Conservation (phyloP, 2,329 filamentous ascomycete species). For the Aspergillus phoenicis region DNA sequence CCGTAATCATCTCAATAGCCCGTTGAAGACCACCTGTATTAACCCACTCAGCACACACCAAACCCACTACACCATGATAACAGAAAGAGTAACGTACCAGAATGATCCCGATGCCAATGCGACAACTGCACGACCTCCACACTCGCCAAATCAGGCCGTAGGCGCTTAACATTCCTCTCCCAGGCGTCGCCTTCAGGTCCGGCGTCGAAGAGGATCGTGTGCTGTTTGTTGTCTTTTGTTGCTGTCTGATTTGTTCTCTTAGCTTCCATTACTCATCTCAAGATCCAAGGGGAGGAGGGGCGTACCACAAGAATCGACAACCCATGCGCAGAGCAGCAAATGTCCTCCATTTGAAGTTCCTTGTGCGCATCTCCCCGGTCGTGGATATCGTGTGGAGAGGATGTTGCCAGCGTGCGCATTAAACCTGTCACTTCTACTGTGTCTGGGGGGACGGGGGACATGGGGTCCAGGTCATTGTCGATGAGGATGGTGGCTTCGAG, state of each 20-base stretch:
- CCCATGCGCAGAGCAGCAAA: slow-evolving; percentile 59
- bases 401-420: slow-evolving; percentile 47
- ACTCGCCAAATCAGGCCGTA: slow-evolving; percentile 45
- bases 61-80: background rate
- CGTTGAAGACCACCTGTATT: slow-evolving; percentile 51
- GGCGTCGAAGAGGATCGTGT: slow-evolving; percentile 56
- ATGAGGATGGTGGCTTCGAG: slow-evolving; percentile 56
- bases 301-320: slow-evolving; percentile 55
- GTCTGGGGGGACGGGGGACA: slow-evolving; percentile 51
- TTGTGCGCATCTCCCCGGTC: slow-evolving; percentile 46
- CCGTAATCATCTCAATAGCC: slow-evolving; percentile 53
- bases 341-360: slow-evolving; percentile 53
- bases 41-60: background rate
- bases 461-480: slow-evolving; percentile 58
- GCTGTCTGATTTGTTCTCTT: slow-evolving; percentile 43
- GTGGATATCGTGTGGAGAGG: slow-evolving; percentile 35
- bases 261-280: background rate
- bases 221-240: slow-evolving; percentile 47
- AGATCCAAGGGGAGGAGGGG: background rate
- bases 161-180: slow-evolving; percentile 52
- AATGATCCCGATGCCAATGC: slow-evolving; percentile 61
- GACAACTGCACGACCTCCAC: slow-evolving; percentile 55
- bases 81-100: slow-evolving; percentile 39
- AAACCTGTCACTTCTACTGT: slow-evolving; percentile 48
- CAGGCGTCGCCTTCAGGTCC: slow-evolving; percentile 57